phyloP scores from a whole-genome alignment of 208 protist species.

The Acanthamoeba quina region DNA sequence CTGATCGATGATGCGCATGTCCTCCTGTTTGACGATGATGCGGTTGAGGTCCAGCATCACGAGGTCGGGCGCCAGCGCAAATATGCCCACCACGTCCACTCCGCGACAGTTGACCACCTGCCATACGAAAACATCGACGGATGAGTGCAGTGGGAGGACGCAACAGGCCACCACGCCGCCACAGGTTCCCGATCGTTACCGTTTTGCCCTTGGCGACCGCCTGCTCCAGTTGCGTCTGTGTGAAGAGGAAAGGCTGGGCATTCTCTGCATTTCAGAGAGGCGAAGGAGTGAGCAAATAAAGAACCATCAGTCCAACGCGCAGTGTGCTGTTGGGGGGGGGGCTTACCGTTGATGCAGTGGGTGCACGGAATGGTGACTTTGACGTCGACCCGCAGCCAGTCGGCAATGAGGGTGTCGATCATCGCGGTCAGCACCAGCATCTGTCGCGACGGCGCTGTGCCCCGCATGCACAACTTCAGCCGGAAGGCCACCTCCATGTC shows the following conservation, averaged over 20 bases:
- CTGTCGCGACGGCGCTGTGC: constrained; percentile 29
- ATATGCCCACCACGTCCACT: constrained; percentile 60
- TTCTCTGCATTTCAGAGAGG: not conserved
- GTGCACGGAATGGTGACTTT: constrained; percentile 62
- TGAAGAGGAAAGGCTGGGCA: constrained; percentile 55
- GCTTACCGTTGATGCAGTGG: constrained; percentile 38
- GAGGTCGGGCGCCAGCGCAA: constrained; percentile 37
- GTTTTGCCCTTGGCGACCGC: constrained; percentile 52
- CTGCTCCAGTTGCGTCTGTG: constrained; percentile 54
- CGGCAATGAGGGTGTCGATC: constrained; percentile 63
- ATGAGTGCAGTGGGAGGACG: not conserved
- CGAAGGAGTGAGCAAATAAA: too few species aligned
- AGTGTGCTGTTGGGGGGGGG: too few species aligned
- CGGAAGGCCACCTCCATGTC: constrained; percentile 54
- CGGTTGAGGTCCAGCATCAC: constrained; percentile 46
- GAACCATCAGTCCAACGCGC: not conserved
- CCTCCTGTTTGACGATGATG: not conserved
- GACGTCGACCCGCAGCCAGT: constrained; percentile 49
- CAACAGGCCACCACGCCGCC: not conserved
- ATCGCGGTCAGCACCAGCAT: constrained; percentile 60
- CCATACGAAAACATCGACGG: too few species aligned
- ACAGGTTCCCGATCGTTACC: not conserved
- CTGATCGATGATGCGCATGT: not conserved
- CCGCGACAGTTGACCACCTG: constrained; percentile 52
- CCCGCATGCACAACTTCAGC: constrained; percentile 30